phyloP scores from a whole-genome alignment of 345 rosid species.

The Isatis tinctoria region DNA sequence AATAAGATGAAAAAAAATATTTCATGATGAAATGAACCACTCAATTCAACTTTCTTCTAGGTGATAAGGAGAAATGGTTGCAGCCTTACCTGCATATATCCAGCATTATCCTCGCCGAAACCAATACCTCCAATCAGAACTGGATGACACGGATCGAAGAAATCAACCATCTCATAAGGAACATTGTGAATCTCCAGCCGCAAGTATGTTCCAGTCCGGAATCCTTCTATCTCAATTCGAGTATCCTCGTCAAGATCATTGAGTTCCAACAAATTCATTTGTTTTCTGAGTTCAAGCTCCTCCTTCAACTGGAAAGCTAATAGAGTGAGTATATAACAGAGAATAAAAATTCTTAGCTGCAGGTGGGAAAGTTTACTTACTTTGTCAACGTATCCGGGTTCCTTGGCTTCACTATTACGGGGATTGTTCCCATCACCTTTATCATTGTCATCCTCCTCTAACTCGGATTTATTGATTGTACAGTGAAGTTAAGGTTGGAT shows the following conservation, averaged over 20 bases:
- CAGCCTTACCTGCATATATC: constrained; percentile 90
- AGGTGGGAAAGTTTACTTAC: constrained; percentile 36
- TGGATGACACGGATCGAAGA: constrained; percentile 91
- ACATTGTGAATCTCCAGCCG: constrained; percentile 88
- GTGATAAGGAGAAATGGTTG: background rate
- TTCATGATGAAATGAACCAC: constrained; percentile 6
- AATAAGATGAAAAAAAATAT: background rate
- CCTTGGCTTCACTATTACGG: constrained; percentile 46
- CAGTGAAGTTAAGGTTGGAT: constrained; percentile 50
- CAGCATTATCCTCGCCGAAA: constrained; percentile 80
- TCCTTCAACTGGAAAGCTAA: constrained; percentile 65
- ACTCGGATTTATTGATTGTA: constrained; percentile 62
- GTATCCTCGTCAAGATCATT: constrained; percentile 74
- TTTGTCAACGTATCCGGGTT: constrained; percentile 68
- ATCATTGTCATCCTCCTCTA: constrained; percentile 58
- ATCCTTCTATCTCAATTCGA: constrained; percentile 83
- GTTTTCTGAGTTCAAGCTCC: constrained; percentile 74
- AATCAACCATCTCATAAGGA: constrained; percentile 90
- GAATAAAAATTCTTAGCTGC: constrained; percentile 2
- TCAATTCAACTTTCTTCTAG: background rate
- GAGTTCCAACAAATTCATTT: constrained; percentile 73
- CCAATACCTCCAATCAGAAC: constrained; percentile 84
- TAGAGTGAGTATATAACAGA: constrained; percentile 26
- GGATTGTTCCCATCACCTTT: constrained; percentile 36
- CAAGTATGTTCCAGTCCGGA: constrained; percentile 71